Evolutionary conservation across 2,329 filamentous ascomycete species (phyloP).

Genomic region (Neurospora sp.): DNA sequence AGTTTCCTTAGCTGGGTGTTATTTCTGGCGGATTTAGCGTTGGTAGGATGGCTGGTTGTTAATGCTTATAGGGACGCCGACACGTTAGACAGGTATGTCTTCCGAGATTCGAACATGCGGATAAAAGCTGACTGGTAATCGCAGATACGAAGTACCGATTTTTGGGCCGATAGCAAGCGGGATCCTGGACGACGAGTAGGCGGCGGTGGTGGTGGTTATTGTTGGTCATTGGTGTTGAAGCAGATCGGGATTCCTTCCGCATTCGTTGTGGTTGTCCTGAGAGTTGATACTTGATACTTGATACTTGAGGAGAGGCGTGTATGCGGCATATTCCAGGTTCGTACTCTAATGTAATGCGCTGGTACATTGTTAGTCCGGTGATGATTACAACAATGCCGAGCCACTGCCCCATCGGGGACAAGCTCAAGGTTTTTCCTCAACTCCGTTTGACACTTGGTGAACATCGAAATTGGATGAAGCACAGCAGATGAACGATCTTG

Average conservation of each 20-base stretch:
- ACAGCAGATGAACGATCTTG: neutral
- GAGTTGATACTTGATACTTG: neutral
- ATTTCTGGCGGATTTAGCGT: constrained; percentile 60
- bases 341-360: neutral
- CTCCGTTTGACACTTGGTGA: neutral
- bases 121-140: constrained; percentile 8
- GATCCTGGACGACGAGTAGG: constrained; percentile 74
- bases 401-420: neutral
- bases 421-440: neutral
- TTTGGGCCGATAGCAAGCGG: constrained; percentile 78
- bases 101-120: constrained; percentile 4
- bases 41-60: constrained; percentile 68
- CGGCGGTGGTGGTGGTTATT: neutral
- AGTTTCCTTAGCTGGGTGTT: constrained; percentile 74
- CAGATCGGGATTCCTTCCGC: neutral
- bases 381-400: neutral
- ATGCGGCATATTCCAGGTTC: neutral
- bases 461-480: neutral
- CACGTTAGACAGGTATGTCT: constrained; percentile 47
- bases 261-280: neutral
- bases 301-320: neutral
- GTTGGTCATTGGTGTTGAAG: neutral
- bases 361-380: neutral
- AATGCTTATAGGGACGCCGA: constrained; percentile 78
- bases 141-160: constrained; percentile 74